Evolutionary conservation across 1,284 basidiomycete genomes (phyloP).

Genomic region (Rhizoctonia solani): DNA sequence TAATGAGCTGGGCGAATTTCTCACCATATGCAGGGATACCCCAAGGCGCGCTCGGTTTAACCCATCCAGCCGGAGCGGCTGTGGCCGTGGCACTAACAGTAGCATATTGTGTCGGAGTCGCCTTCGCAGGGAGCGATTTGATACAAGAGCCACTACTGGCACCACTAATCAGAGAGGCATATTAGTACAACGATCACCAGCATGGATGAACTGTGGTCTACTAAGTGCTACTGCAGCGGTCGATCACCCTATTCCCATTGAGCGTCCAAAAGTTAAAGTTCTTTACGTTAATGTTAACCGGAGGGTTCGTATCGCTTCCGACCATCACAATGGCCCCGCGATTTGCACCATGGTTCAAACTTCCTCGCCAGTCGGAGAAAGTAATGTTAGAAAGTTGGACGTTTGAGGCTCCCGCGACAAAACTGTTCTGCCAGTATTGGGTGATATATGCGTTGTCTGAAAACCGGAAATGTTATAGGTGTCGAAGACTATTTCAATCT

Average conservation of each 20-base stretch:
- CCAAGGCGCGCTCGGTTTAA: slow-evolving; percentile 5
- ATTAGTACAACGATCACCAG: not conserved
- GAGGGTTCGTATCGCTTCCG: slow-evolving; percentile 18
- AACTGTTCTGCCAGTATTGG: slow-evolving; percentile 26
- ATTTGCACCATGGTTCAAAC: slow-evolving; percentile 6
- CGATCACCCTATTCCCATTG: slow-evolving; percentile 2
- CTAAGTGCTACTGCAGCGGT: slow-evolving; percentile 7
- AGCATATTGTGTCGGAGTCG: not conserved
- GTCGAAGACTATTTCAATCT: not conserved
- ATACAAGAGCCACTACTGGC: slow-evolving; percentile 13
- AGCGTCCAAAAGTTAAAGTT: slow-evolving; percentile 27
- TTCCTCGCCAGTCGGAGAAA: slow-evolving; percentile 16
- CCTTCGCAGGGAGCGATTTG: not conserved
- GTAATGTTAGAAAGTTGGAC: slow-evolving; percentile 24
- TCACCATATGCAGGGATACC: slow-evolving; percentile 24
- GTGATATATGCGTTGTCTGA: slow-evolving; percentile 31
- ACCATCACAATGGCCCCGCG: slow-evolving; percentile 21
- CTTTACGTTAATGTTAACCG: slow-evolving; percentile 14
- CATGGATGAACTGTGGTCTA: not conserved
- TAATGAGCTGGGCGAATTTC: not conserved
- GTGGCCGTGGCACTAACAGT: slow-evolving; percentile 9
- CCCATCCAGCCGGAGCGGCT: not conserved
- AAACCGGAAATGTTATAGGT: not conserved
- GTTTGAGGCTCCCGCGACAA: not conserved
- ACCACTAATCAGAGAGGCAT: not conserved